A percentile compares a stretch with the other conserved stretches of the same genome.
Evolutionary conservation across 306 rosid genomes (phyloP).

Genomic region (Dalbergia cultrata): DNA sequence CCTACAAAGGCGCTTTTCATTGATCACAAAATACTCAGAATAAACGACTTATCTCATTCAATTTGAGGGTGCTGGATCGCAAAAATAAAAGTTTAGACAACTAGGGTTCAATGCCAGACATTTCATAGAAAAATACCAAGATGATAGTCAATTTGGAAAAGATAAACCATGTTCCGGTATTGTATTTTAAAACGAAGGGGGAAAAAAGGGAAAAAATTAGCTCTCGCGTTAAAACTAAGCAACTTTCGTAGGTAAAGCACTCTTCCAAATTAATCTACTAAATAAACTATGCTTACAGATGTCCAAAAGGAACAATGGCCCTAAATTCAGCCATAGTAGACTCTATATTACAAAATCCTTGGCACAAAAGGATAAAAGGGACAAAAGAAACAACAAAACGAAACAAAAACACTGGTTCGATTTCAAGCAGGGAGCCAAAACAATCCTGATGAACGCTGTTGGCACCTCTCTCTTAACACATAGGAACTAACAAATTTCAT

Average conservation of each 20-base stretch:
- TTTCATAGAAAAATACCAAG: neutral
- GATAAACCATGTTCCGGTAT: neutral
- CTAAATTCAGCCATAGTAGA: conserved; percentile 40
- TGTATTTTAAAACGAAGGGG: neutral
- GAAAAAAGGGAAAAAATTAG: neutral
- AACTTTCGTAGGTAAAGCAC: neutral
- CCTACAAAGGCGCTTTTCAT: too few relatives aligned
- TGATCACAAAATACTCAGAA: too few relatives aligned
- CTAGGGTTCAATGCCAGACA: neutral
- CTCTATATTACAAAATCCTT: conserved; percentile 34
- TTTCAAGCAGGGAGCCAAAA: conserved; percentile 22
- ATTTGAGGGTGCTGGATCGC: too few relatives aligned
- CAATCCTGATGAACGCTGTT: conserved; percentile 9
- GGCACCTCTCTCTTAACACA: conserved; percentile 11
- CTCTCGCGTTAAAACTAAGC: neutral
- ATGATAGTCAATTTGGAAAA: neutral
- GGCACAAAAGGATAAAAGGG: neutral
- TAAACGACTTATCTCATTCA: too few relatives aligned
- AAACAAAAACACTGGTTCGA: neutral
- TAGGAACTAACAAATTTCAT: conserved; percentile 16
- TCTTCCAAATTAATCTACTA: conserved; percentile 36
- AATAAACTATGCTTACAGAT: conserved; percentile 29
- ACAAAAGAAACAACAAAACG: neutral
- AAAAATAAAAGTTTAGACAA: neutral
- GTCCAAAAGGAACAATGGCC: neutral